Conservation (phyloP, 1,139 yeast genomes). For the Suhomyces bolitotheri region DNA sequence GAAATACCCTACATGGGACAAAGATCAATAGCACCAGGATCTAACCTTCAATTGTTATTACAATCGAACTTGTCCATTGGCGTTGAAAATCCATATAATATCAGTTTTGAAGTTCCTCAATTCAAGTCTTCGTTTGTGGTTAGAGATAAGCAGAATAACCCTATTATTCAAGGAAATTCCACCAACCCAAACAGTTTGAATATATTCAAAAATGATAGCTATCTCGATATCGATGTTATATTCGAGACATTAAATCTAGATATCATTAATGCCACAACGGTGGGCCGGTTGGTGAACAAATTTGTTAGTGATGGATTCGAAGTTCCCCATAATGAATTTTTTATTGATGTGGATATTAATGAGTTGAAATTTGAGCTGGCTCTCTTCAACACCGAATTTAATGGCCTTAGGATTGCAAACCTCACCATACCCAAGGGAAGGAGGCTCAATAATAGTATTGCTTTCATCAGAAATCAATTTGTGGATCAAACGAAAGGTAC, state of each 20-base stretch:
- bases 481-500: not conserved
- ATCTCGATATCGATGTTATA: constrained; percentile 13
- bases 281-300: constrained; percentile 19
- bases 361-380: constrained; percentile 19
- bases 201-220: constrained; percentile 6
- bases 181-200: constrained; percentile 14
- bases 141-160: constrained; percentile 8
- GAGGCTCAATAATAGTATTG: not conserved
- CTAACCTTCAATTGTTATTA: constrained; percentile 6
- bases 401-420: constrained; percentile 7
- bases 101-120: constrained; percentile 20
- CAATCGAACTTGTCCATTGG: constrained; percentile 16
- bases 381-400: constrained; percentile 11
- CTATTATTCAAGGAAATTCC: constrained; percentile 18
- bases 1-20: constrained; percentile 11
- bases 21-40: not conserved
- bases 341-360: constrained; percentile 18
- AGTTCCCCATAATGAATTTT: constrained; percentile 10
- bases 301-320: constrained; percentile 13
- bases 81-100: constrained; percentile 12
- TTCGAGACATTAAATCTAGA: constrained; percentile 17
- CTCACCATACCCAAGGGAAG: constrained; percentile 3
- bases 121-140: constrained; percentile 17
- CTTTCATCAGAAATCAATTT: not conserved
- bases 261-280: constrained; percentile 14